These are phyloP conservation scores for Kuraishia molischiana DNA, from an alignment of 805 yeast species.

Conservation along the genomic window DNA sequence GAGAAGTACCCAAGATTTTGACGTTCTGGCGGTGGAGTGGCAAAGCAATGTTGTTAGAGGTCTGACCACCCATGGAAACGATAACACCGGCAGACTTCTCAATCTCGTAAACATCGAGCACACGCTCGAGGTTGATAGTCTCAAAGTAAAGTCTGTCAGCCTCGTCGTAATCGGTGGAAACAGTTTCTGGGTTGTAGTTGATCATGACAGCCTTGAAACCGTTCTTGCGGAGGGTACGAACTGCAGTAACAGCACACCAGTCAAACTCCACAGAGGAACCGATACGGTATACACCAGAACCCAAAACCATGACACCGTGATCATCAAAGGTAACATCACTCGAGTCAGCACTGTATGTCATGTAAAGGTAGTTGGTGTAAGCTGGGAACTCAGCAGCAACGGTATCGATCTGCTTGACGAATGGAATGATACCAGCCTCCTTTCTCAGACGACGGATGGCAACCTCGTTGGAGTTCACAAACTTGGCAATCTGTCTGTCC, in stretches of 20 bases:
- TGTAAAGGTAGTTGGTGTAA: constrained; percentile 84
- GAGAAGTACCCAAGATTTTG: constrained; percentile 93
- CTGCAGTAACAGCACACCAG: constrained; percentile 99
- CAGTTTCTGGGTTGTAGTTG: constrained; percentile 97
- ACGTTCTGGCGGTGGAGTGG: constrained; percentile 89
- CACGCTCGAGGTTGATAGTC: constrained; percentile 89
- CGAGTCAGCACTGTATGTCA: constrained; percentile 87
- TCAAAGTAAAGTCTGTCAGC: constrained; percentile 96
- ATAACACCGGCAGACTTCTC: constrained; percentile 89
- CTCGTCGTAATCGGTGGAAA: constrained; percentile 97
- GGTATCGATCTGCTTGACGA: constrained; percentile 94
- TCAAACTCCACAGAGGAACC: constrained; percentile 99
- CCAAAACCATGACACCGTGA: constrained; percentile 90
- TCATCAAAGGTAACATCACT: constrained; percentile 86
- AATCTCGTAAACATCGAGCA: constrained; percentile 86
- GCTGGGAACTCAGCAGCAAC: constrained; percentile 99
- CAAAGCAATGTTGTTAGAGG: constrained; percentile 93
- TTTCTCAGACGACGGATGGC: constrained; percentile 85
- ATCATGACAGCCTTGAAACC: constrained; percentile 92
- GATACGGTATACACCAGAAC: constrained; percentile 97
- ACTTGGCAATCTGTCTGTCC: constrained; percentile 91
- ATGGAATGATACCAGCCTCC: constrained; percentile 80
- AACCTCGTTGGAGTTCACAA: constrained; percentile 81
- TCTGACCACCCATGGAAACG: constrained; percentile 98
- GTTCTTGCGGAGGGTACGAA: constrained; percentile 81